Evolutionary conservation across 495 filamentous ascomycete genomes (phyloP).

Genomic region (Hypomontagnella submonticulosa): DNA sequence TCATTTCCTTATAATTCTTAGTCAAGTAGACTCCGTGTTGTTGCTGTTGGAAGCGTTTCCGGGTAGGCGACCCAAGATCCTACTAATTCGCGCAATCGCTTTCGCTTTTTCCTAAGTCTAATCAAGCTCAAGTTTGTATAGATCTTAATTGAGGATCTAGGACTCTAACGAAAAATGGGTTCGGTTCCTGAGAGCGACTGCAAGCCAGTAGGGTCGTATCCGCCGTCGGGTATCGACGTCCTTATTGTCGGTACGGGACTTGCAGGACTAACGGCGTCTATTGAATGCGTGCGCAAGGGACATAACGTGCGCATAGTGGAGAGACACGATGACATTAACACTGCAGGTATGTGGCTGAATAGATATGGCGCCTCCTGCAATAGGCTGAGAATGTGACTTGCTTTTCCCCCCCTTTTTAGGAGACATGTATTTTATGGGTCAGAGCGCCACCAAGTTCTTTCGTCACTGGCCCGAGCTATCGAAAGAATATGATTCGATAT

Average conservation of each 20-base stretch:
- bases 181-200: conserved; percentile 41
- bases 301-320: conserved; percentile 70
- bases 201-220: conserved; percentile 55
- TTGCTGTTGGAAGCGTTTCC: neutral
- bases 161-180: conserved; percentile 42
- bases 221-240: conserved; percentile 63
- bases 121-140: neutral
- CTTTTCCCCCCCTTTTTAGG: conserved; percentile 48
- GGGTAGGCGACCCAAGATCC: neutral
- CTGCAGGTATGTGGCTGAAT: conserved; percentile 45
- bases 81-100: neutral
- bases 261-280: conserved; percentile 70
- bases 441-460: conserved; percentile 61
- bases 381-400: conserved; percentile 9
- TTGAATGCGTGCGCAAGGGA: conserved; percentile 72
- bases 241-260: conserved; percentile 72
- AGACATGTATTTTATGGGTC: conserved; percentile 67
- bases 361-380: neutral
- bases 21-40: conserved; percentile 14
- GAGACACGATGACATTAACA: conserved; percentile 55
- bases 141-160: neutral
- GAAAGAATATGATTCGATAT: conserved; percentile 58
- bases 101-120: conserved; percentile 7
- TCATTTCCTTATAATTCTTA: conserved; percentile 24
- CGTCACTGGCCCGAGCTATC: conserved; percentile 67